Conservation (phyloP, 2,329 filamentous ascomycete genomes). For the Aspergillus tamarii region DNA sequence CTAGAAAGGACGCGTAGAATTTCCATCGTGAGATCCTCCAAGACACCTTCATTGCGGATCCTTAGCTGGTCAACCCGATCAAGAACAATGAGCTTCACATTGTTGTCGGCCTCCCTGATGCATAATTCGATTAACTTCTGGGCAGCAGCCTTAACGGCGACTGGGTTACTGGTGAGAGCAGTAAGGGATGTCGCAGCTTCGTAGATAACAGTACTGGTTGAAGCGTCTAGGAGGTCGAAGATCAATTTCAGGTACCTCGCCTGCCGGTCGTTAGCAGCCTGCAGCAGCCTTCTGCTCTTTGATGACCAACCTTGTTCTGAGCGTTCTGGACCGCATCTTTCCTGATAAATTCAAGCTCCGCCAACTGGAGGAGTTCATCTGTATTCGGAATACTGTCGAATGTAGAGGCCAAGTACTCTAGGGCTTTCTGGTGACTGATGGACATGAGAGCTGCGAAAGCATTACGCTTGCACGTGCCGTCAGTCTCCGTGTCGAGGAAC, state of each 20-base stretch:
- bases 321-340: conserved; percentile 95
- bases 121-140: conserved; percentile 95
- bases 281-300: neutral
- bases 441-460: conserved; percentile 88
- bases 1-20: conserved; percentile 92
- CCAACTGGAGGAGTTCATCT: conserved; percentile 89
- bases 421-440: conserved; percentile 90
- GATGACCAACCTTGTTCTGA: conserved; percentile 76
- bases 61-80: conserved; percentile 89
- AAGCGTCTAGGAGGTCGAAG: conserved; percentile 92
- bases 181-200: conserved; percentile 96
- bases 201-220: conserved; percentile 92
- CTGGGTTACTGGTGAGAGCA: conserved; percentile 90
- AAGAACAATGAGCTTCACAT: conserved; percentile 97
- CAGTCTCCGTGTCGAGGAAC: conserved; percentile 88
- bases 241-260: conserved; percentile 91
- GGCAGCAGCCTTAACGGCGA: conserved; percentile 95
- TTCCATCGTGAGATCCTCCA: conserved; percentile 96
- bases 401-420: conserved; percentile 82
- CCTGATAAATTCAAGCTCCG: conserved; percentile 94
- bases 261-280: conserved; percentile 50
- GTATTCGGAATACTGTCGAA: conserved; percentile 94
- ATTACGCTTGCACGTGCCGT: conserved; percentile 96
- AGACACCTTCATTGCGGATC: conserved; percentile 83
- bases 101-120: conserved; percentile 98